Percentiles rank a stretch among this genome's conserved stretches.
Evolutionary conservation across 1,284 basidiomycete species (phyloP).

Genomic region (Marasmius oreades): DNA sequence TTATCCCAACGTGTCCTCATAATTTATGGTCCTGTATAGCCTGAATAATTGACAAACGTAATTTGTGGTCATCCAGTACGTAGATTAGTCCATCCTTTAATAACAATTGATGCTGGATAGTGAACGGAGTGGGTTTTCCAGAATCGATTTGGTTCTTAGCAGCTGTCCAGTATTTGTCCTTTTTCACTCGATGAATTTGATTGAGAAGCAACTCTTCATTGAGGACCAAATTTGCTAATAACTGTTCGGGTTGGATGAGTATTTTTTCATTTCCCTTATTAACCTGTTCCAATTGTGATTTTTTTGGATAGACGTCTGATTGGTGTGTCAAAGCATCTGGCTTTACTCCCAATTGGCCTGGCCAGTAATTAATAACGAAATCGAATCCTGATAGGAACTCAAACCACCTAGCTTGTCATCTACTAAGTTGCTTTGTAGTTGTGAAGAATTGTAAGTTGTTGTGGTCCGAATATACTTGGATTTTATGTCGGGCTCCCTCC

Average conservation of each 20-base stretch:
- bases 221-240: neutral
- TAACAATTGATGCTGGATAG: neutral
- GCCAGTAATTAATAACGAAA: conserved; percentile 23
- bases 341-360: conserved; percentile 20
- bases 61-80: neutral
- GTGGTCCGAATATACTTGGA: conserved; percentile 28
- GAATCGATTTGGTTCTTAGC: neutral
- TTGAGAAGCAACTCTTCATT: neutral
- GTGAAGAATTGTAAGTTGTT: conserved; percentile 26
- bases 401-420: conserved; percentile 28
- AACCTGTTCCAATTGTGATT: neutral
- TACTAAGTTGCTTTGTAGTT: conserved; percentile 16
- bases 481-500: conserved; percentile 12
- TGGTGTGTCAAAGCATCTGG: conserved; percentile 28
- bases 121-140: neutral
- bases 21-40: conserved; percentile 7
- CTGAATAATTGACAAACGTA: conserved; percentile 4
- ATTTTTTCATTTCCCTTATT: conserved; percentile 12
- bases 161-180: neutral
- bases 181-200: neutral
- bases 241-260: conserved; percentile 21
- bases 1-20: conserved; percentile 28
- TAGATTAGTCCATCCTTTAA: neutral
- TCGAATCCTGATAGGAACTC: conserved; percentile 20
- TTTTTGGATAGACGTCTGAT: conserved; percentile 16